Conservation (phyloP, 768 basidiomycete species). For the Saitozyma podzolica region DNA sequence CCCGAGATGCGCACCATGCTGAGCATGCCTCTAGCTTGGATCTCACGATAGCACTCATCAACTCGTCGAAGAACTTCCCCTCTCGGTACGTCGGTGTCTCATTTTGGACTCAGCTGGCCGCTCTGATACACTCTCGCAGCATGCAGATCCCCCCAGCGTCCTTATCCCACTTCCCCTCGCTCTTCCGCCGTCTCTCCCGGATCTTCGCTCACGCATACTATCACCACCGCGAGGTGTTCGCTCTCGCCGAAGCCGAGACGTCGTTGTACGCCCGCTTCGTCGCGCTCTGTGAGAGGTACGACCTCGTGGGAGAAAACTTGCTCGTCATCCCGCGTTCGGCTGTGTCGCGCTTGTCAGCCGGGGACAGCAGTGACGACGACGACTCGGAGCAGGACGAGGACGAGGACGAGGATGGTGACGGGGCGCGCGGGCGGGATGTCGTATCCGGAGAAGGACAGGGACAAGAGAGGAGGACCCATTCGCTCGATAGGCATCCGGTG, state of each 20-base stretch:
- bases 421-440: constrained; percentile 8
- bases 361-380: constrained; percentile 14
- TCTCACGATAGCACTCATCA: constrained; percentile 86
- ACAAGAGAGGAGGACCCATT: constrained; percentile 22
- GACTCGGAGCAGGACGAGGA: constrained; percentile 23
- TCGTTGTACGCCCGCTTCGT: constrained; percentile 88
- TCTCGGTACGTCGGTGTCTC: constrained; percentile 65
- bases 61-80: constrained; percentile 86
- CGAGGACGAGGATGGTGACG: constrained; percentile 15
- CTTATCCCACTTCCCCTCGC: constrained; percentile 81
- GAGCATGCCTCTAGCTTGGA: constrained; percentile 78
- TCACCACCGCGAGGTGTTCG: constrained; percentile 87
- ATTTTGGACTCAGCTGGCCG: neutral
- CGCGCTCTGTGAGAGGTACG: constrained; percentile 74
- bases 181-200: constrained; percentile 85
- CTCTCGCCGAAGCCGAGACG: constrained; percentile 67
- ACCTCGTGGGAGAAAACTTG: constrained; percentile 78
- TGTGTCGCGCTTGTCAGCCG: constrained; percentile 1
- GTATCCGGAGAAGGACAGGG: constrained; percentile 7
- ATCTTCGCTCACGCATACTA: constrained; percentile 97
- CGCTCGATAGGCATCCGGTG: constrained; percentile 19
- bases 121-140: constrained; percentile 53
- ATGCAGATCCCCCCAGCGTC: constrained; percentile 78
- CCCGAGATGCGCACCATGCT: neutral
- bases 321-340: constrained; percentile 58